These are phyloP conservation scores for Leccinum subgranulosum DNA, from an alignment of 768 basidiomycete species.

Conservation along the genomic window DNA sequence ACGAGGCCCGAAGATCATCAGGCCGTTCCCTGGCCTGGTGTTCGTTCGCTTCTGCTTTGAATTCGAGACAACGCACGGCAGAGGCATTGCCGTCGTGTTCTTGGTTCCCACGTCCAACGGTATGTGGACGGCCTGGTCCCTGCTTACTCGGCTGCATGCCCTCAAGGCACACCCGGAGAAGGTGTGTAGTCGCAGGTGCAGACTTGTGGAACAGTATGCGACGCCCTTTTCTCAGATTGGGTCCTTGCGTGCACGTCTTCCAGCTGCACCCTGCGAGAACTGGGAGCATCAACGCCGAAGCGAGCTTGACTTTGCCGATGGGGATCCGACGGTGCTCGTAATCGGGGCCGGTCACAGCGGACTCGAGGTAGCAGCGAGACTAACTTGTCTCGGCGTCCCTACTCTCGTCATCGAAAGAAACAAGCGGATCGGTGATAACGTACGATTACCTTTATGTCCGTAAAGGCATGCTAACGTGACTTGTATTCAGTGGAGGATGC, in stretches of 20 bases:
- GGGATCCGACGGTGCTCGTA: slow-evolving; percentile 55
- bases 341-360: slow-evolving; percentile 69
- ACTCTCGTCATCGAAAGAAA: slow-evolving; percentile 55
- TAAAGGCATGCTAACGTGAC: slow-evolving; percentile 1
- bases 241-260: slow-evolving; percentile 35
- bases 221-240: slow-evolving; percentile 27
- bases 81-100: slow-evolving; percentile 50
- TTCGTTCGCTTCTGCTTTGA: slow-evolving; percentile 58
- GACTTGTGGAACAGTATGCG: background rate
- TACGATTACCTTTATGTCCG: slow-evolving; percentile 2
- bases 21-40: slow-evolving; percentile 47
- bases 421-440: slow-evolving; percentile 47
- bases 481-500: slow-evolving; percentile 43
- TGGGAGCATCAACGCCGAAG: slow-evolving; percentile 47
- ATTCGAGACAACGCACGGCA: slow-evolving; percentile 49
- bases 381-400: slow-evolving; percentile 55
- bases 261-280: slow-evolving; percentile 38
- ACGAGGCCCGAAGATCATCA: slow-evolving; percentile 30
- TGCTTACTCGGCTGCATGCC: slow-evolving; percentile 59
- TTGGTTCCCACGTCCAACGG: slow-evolving; percentile 40
- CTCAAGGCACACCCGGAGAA: slow-evolving; percentile 52
- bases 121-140: slow-evolving; percentile 55
- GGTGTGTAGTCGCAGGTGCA: slow-evolving; percentile 9
- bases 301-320: slow-evolving; percentile 42
- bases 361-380: slow-evolving; percentile 56